Base-by-base conservation (phyloP, 1,139 yeast species). In the Geotrichum phurueaensis region DNA sequence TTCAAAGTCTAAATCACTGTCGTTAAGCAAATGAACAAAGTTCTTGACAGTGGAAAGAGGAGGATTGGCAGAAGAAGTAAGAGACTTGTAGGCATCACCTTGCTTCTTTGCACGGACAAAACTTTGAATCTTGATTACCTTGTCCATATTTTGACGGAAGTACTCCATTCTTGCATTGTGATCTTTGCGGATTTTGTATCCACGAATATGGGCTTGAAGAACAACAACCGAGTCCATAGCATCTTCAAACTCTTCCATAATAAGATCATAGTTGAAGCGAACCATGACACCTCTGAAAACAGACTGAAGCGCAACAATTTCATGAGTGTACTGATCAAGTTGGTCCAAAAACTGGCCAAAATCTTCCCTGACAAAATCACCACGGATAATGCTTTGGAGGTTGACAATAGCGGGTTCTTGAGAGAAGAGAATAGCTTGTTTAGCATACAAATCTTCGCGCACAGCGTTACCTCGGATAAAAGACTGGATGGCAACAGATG, bases 21-120 rank as follows among this genome's bases (percentile, higher is more conserved):
- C 94, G 62, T 89, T 87, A 56, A 94, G 76, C 54, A 94, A 75
- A 65, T 84, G 84, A 1, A 94, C 89, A 73, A 91, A 95, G 62
- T 84, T 85, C 67, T 85, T 82, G 50, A 95, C 86, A 0, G 91
- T 89, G 27, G 85, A 75, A 54, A 95, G 74, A 0, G 96, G 87
- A 0, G 99, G 98, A 68, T 87, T 86, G 54, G 80, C 81, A 71
- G 82, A 84, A 13, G 82, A 80, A 53, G 89, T 83, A 61, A 94
- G 78, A 3, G 89, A 82, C 64, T 81, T 82, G 73, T 89, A 94
- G 0, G 96, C 96, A 54, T 78, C 80, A 33, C 87, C 87, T 59
- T 87, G 86, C 63, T 84, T 82, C 64, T 81, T 78, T 47, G 91
- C 86, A 61, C 91, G 81, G 56, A 92, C 81, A 54, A 79, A 78